phyloP scores from a whole-genome alignment of 805 yeast genomes.

The Saccharomycopsis guyanensis region DNA sequence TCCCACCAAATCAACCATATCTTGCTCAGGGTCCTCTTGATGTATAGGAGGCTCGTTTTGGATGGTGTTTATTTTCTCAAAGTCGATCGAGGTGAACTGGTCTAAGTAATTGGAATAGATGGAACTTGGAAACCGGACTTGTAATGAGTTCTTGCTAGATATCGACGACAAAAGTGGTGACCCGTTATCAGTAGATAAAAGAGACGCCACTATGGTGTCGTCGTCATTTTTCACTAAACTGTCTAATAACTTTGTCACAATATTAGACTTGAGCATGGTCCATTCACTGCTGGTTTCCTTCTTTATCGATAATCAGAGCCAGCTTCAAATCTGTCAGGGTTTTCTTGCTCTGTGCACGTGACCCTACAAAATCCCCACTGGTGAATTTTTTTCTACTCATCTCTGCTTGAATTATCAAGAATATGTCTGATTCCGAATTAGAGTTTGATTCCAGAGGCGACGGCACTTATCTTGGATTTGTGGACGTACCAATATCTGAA shows the following conservation, averaged over 20 bases:
- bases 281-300: no score
- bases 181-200: slow-evolving; percentile 15
- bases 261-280: slow-evolving; percentile 15
- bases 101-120: slow-evolving; percentile 14
- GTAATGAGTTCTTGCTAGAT: slow-evolving; percentile 2
- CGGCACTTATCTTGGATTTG: slow-evolving; percentile 47
- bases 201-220: slow-evolving; percentile 6
- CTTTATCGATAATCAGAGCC: no score
- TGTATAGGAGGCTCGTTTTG: neutral
- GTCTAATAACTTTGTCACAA: slow-evolving; percentile 10
- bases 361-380: no score
- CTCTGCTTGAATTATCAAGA: neutral
- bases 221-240: slow-evolving; percentile 6
- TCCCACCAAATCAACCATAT: neutral
- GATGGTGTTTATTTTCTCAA: slow-evolving; percentile 4
- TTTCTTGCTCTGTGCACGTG: no score
- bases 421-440: neutral
- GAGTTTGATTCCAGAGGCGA: neutral
- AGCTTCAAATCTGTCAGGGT: no score
- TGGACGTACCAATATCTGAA: slow-evolving; percentile 50
- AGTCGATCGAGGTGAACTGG: slow-evolving; percentile 18
- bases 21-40: neutral
- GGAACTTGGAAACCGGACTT: neutral
- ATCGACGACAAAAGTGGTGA: slow-evolving; percentile 15
- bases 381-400: no score